These are phyloP conservation scores for Parmelia sp. DNA, from an alignment of 495 filamentous ascomycete genomes.

Conservation along the genomic window DNA sequence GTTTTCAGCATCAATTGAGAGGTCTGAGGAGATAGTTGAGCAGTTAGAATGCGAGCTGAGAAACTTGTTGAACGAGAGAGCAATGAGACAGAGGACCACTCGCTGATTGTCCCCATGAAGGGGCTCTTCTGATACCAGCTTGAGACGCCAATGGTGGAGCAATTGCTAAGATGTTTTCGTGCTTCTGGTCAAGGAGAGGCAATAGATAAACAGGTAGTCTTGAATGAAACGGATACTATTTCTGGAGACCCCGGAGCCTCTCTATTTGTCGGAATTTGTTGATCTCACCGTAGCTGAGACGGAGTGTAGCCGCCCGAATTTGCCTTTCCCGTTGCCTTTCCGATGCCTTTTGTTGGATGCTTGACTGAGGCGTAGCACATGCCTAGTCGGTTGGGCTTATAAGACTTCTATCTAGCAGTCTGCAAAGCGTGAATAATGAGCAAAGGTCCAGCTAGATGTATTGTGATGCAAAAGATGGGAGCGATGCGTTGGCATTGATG, in stretches of 20 bases:
- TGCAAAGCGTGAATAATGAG: no score
- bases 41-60: constrained; percentile 59
- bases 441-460: neutral
- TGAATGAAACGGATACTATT: constrained; percentile 22
- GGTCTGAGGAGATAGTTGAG: constrained; percentile 56
- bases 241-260: constrained; percentile 14
- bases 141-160: constrained; percentile 9
- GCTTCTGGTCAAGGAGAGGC: constrained; percentile 9
- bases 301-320: constrained; percentile 22
- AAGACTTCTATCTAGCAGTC: neutral
- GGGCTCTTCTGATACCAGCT: constrained; percentile 7
- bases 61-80: constrained; percentile 44
- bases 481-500: constrained; percentile 28
- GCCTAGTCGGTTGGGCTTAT: neutral
- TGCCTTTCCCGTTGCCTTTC: constrained; percentile 10
- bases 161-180: constrained; percentile 1
- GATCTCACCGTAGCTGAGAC: constrained; percentile 23
- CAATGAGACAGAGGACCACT: constrained; percentile 17
- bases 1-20: constrained; percentile 74
- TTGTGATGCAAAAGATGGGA: constrained; percentile 35
- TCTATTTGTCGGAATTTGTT: constrained; percentile 22
- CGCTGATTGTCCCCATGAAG: constrained; percentile 9
- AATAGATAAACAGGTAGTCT: constrained; percentile 8
- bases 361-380: constrained; percentile 11
- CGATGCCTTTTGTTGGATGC: constrained; percentile 4